A percentile compares a stretch with the other conserved stretches of the same genome.
Evolutionary conservation across 768 basidiomycete species (phyloP).

Genomic region (Lentinula guzmanii): DNA sequence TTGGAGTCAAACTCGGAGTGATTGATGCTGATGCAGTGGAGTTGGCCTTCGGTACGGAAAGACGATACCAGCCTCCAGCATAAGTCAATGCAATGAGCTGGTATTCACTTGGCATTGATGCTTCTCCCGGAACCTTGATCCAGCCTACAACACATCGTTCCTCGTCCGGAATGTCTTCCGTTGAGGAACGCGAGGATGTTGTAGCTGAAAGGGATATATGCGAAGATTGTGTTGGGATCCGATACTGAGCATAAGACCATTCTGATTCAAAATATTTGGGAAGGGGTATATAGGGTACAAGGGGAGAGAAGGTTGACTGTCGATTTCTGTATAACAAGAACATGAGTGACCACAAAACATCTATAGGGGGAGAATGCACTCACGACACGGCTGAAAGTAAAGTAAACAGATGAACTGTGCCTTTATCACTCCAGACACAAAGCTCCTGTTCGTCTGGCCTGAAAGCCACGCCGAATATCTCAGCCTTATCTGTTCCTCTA

Average conservation of each 20-base stretch:
- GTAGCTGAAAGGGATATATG: constrained; percentile 75
- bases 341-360: not conserved
- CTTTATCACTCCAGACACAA: constrained; percentile 94
- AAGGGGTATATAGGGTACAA: constrained; percentile 74
- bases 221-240: constrained; percentile 78
- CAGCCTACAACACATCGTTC: constrained; percentile 87
- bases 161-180: constrained; percentile 65
- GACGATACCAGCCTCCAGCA: constrained; percentile 88
- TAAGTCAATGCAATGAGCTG: constrained; percentile 85
- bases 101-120: constrained; percentile 35
- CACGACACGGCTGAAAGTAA: constrained; percentile 64
- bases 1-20: constrained; percentile 35
- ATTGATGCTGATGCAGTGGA: constrained; percentile 18
- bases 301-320: constrained; percentile 74
- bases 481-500: constrained; percentile 83
- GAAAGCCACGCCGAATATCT: constrained; percentile 88
- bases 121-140: constrained; percentile 52
- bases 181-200: constrained; percentile 47
- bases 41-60: constrained; percentile 49
- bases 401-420: constrained; percentile 87
- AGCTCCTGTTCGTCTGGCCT: constrained; percentile 81
- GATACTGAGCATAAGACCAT: constrained; percentile 93
- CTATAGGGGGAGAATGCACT: constrained; percentile 23
- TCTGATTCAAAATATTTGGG: constrained; percentile 94
- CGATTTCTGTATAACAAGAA: constrained; percentile 52